Conservation (phyloP, 441 rosid species). For the Gossypium davidsonii region DNA sequence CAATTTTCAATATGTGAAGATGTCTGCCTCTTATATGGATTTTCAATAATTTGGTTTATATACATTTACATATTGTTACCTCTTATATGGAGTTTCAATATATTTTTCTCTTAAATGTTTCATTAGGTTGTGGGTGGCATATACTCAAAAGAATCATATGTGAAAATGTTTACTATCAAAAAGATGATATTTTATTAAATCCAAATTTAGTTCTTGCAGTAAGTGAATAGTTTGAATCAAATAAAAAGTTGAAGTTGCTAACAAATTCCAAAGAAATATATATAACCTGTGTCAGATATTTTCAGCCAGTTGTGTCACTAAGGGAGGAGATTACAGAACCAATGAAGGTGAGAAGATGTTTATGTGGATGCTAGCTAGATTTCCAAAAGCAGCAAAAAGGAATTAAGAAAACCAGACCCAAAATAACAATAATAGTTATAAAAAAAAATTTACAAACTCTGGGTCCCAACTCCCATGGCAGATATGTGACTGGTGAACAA, state of each 20-base stretch:
- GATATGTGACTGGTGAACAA: slow-evolving; percentile 27
- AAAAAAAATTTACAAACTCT: not conserved
- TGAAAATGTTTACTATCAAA: too few relatives aligned
- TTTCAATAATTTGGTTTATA: too few relatives aligned
- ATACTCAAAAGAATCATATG: too few relatives aligned
- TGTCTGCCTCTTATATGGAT: not conserved
- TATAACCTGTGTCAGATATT: too few relatives aligned
- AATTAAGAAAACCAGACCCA: not conserved
- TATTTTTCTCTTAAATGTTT: too few relatives aligned
- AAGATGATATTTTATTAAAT: too few relatives aligned
- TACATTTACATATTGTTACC: too few relatives aligned
- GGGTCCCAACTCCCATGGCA: slow-evolving; percentile 17
- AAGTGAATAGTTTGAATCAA: not conserved
- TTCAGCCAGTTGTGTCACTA: not conserved
- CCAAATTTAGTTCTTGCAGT: not conserved
- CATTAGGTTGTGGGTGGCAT: too few relatives aligned
- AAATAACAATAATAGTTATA: not conserved
- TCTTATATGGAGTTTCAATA: too few relatives aligned
- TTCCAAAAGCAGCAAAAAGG: not conserved
- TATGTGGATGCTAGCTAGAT: not conserved
- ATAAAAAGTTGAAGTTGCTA: too few relatives aligned
- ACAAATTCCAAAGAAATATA: too few relatives aligned
- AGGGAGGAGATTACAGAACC: not conserved
- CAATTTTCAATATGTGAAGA: not conserved
- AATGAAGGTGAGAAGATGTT: not conserved